Base-by-base conservation (phyloP, 2,329 filamentous ascomycete genomes). In the Camptophora hylomeconis region DNA sequence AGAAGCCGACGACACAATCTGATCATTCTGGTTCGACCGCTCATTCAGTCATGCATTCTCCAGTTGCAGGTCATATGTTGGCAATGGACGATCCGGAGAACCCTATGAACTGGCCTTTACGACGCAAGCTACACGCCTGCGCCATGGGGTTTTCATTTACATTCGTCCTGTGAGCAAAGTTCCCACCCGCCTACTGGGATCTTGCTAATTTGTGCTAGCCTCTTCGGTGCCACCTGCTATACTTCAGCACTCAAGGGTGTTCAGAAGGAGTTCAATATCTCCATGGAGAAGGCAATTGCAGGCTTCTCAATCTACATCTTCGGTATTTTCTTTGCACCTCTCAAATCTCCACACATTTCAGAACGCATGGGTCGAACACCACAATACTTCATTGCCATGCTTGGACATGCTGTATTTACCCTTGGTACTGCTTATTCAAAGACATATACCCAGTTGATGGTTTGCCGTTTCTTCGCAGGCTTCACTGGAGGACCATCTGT, bases 381-480 rank as follows among this genome's bases (percentile, higher is more conserved):
- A 8, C 8, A 8, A 20, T 20, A 20, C 19, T n/a, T 20, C n/a
- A n/a, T 20, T n/a, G n/a, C n/a, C n/a, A n/a, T n/a, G n/a, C n/a
- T n/a, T n/a, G n/a, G n/a, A n/a, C n/a, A n/a, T n/a, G 15, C 24
- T 3, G 79, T 63, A 3, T 60, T 61, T 32, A 49, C 49, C 1
- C 32, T 58, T 0, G 57, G 56, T 2, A 42, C 52, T 7, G 54
- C 54, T 0, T 49, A 56, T 16, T 47, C 50, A 36, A 74, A 79
- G 45, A 75, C 75, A 36, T 61, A 83, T 22, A 72, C 77, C 45
- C 74, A 75, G 0, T 58, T 86, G 12, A 58, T 80, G 12, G 65
- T 83, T 31, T 73, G 71, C 45, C 71, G 80, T 9, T 82, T 86
- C 58, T 80, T 83, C 45, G 80, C 80, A 28, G 76, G 80, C 0